A percentile compares a stretch with the other conserved stretches of the same genome.
Evolutionary conservation across 78 protist genomes (phyloP).

Genomic region (Dictyostelium purpureum): DNA sequence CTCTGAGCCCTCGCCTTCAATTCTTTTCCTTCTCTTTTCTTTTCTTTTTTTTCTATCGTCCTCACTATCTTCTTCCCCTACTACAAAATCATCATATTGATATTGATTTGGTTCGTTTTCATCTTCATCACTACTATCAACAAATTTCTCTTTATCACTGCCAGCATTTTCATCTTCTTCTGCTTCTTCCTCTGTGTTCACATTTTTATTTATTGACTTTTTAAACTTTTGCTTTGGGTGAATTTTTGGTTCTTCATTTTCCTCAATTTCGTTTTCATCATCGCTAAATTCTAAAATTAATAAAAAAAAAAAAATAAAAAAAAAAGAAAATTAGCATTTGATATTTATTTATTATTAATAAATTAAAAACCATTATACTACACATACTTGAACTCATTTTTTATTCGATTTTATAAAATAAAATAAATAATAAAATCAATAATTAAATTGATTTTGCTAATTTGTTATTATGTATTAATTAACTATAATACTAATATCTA

Average conservation of each 20-base stretch:
- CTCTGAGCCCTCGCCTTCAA: not conserved
- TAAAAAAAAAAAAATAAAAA: too few species aligned
- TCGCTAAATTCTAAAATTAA: slow-evolving; percentile 71
- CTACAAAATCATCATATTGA: slow-evolving; percentile 59
- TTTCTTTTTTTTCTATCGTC: not conserved
- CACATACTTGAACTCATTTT: slow-evolving; percentile 15
- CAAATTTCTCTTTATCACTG: not conserved
- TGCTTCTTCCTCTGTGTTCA: not conserved
- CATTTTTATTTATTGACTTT: not conserved
- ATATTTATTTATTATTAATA: too few species aligned
- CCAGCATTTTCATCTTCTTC: not conserved
- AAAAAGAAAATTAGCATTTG: too few species aligned
- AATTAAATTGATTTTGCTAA: too few species aligned
- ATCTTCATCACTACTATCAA: slow-evolving; percentile 62
- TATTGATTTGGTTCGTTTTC: slow-evolving; percentile 50
- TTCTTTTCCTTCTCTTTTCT: not conserved
- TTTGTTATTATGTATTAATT: too few species aligned
- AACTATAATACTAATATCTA: too few species aligned
- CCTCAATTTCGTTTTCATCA: slow-evolving; percentile 23
- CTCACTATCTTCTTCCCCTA: not conserved
- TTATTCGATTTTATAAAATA: too few species aligned
- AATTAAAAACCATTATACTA: not conserved
- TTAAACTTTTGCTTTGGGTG: not conserved
- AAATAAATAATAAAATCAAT: too few species aligned
- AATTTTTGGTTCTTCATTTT: not conserved